phyloP scores from a whole-genome alignment of 495 filamentous ascomycete species.

The Hyphodiscus hymeniophilus region DNA sequence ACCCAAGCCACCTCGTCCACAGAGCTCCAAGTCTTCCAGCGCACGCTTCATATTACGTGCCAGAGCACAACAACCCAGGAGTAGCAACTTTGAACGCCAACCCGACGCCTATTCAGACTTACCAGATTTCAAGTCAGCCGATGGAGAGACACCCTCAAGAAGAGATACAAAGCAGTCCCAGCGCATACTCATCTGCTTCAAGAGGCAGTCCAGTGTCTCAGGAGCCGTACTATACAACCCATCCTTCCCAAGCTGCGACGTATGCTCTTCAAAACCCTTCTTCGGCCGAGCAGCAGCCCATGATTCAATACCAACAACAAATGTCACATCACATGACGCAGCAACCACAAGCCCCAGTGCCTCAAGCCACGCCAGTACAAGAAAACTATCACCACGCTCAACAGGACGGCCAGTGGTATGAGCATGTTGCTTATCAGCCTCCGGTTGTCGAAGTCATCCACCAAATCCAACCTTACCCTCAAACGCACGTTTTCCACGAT shows the following conservation, averaged over 20 bases:
- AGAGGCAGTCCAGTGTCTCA: conserved; percentile 35
- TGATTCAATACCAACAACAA: conserved; percentile 15
- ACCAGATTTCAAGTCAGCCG: conserved; percentile 36
- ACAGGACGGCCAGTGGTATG: conserved; percentile 34
- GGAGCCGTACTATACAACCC: conserved; percentile 38
- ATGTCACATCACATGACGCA: conserved; percentile 26
- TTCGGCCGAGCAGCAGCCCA: conserved; percentile 26
- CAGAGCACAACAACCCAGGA: conserved; percentile 42
- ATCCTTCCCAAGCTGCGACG: conserved; percentile 31
- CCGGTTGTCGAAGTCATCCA: conserved; percentile 34
- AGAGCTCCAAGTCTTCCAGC: conserved; percentile 21
- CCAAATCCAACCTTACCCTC: conserved; percentile 30
- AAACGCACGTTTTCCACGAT: conserved; percentile 26
- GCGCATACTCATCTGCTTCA: conserved; percentile 40
- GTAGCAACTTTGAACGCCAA: conserved; percentile 46
- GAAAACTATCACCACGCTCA: conserved; percentile 27
- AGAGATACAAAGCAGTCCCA: conserved; percentile 34
- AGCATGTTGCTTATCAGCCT: conserved; percentile 34
- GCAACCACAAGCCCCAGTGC: conserved; percentile 15
- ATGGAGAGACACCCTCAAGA: conserved; percentile 34
- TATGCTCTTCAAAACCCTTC: conserved; percentile 33
- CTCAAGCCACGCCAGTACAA: conserved; percentile 18
- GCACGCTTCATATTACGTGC: conserved; percentile 31
- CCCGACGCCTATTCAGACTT: conserved; percentile 29
- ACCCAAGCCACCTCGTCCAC: conserved; percentile 14